A percentile compares a stretch with the other conserved stretches of the same genome.
These are phyloP conservation scores for Ceratocystis cubensis DNA, from an alignment of 2,329 filamentous ascomycete genomes.

Conservation along the genomic window DNA sequence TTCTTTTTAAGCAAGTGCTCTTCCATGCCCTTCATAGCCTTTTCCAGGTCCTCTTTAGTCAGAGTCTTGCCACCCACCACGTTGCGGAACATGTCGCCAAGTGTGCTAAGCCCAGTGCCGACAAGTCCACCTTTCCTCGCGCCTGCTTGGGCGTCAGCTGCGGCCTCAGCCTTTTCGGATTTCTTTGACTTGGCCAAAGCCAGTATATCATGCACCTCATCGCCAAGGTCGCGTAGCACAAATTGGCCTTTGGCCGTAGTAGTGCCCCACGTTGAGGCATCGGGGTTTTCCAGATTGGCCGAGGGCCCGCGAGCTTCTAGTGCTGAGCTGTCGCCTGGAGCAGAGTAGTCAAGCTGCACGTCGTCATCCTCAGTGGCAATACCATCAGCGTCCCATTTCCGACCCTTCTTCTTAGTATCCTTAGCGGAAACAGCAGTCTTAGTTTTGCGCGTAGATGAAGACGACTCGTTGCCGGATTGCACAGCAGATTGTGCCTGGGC, in stretches of 20 bases:
- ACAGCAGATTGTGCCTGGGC: slow-evolving; percentile 47
- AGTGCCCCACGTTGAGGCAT: slow-evolving; percentile 71
- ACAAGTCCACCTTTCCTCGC: slow-evolving; percentile 51
- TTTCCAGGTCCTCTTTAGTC: slow-evolving; percentile 77
- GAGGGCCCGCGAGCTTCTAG: slow-evolving; percentile 34
- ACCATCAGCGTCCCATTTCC: slow-evolving; percentile 87
- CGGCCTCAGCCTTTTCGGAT: slow-evolving; percentile 29
- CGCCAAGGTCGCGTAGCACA: slow-evolving; percentile 80
- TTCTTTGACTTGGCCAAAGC: slow-evolving; percentile 58
- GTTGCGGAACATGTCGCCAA: slow-evolving; percentile 83
- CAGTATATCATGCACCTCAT: slow-evolving; percentile 84
- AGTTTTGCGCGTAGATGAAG: slow-evolving; percentile 37
- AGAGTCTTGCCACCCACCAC: slow-evolving; percentile 89
- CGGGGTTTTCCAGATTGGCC: slow-evolving; percentile 58
- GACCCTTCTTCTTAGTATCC: slow-evolving; percentile 68
- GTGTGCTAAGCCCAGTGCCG: slow-evolving; percentile 65
- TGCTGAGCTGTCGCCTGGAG: slow-evolving; percentile 42
- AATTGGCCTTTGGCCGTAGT: slow-evolving; percentile 83
- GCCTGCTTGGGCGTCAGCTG: slow-evolving; percentile 35
- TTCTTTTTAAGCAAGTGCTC: slow-evolving; percentile 92
- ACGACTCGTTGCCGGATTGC: slow-evolving; percentile 75
- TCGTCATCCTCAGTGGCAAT: slow-evolving; percentile 71
- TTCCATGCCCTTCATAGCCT: slow-evolving; percentile 91
- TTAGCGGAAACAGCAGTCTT: slow-evolving; percentile 42
- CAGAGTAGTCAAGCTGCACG: slow-evolving; percentile 82